Conservation (phyloP, 2,329 filamentous ascomycete species). For the Lithohypha guttulata region DNA sequence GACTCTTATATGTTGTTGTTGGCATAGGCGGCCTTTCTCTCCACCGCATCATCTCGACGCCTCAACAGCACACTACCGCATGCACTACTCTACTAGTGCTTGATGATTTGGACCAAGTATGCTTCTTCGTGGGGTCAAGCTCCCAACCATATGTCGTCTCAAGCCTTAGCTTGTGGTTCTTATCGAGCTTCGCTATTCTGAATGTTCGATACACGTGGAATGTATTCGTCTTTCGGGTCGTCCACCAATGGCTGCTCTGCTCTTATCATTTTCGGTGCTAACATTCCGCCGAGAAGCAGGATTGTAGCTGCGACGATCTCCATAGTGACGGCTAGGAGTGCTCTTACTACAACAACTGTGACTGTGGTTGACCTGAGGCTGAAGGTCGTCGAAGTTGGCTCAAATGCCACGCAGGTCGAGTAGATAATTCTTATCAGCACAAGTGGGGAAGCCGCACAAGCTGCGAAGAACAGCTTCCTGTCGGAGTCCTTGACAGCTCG, state of each 20-base stretch:
- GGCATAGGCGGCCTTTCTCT: no score
- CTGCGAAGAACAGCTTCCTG: conserved; percentile 35
- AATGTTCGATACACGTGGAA: no score
- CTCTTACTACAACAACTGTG: conserved; percentile 31
- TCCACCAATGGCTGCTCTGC: conserved; percentile 37
- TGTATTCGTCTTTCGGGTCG: no score
- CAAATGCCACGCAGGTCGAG: conserved; percentile 35
- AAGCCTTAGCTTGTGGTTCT: no score
- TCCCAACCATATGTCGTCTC: no score
- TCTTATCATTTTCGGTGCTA: conserved; percentile 5
- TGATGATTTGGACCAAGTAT: no score
- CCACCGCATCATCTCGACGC: no score
- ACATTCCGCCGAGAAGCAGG: conserved; percentile 27
- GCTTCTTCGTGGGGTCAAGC: no score
- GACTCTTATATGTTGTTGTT: no score
- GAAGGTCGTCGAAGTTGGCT: conserved; percentile 31
- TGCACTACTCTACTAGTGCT: no score
- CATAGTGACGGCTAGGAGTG: conserved; percentile 41
- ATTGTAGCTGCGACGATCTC: conserved; percentile 40
- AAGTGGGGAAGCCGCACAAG: conserved; percentile 38
- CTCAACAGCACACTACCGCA: no score
- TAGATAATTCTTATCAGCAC: conserved; percentile 42
- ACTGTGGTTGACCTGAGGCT: conserved; percentile 26
- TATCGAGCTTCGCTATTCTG: no score
- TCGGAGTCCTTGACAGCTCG: conserved; percentile 34